These are phyloP conservation scores for Tylopilus plumbeoviolaceoides DNA, from an alignment of 768 basidiomycete species.

Conservation along the genomic window DNA sequence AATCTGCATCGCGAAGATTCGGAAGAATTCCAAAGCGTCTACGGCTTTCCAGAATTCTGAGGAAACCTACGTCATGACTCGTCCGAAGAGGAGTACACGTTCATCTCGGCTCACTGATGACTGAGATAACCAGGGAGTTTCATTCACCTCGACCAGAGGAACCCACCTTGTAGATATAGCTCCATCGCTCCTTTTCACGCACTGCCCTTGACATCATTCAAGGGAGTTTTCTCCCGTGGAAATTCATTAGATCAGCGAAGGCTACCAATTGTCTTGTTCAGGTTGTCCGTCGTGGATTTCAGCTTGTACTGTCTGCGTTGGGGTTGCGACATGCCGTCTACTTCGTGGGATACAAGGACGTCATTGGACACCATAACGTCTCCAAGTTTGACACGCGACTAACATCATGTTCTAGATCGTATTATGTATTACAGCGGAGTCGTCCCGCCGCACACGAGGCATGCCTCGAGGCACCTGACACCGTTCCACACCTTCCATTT, in stretches of 20 bases:
- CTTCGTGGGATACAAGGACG: neutral
- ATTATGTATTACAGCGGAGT: constrained; percentile 4
- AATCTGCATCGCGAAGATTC: neutral
- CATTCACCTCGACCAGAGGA: neutral
- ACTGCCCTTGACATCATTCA: constrained; percentile 5
- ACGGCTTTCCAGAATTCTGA: neutral
- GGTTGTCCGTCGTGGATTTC: neutral
- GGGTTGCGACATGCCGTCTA: neutral
- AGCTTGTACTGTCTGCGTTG: too few species aligned
- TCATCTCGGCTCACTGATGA: neutral
- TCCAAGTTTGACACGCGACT: constrained; percentile 8
- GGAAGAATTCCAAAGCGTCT: too few species aligned
- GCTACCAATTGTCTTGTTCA: neutral
- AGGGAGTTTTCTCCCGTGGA: constrained; percentile 1
- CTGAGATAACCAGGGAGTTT: neutral
- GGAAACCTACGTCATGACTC: constrained; percentile 3
- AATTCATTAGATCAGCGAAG: neutral
- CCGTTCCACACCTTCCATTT: constrained; percentile 20
- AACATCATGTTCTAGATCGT: constrained; percentile 7
- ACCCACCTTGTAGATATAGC: constrained; percentile 5
- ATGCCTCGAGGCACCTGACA: constrained; percentile 26
- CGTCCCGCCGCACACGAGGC: constrained; percentile 20
- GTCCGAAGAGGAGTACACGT: neutral
- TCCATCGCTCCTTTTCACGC: constrained; percentile 6
- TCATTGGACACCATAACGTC: neutral